Percentiles rank a stretch among this genome's conserved stretches.
phyloP scores from a whole-genome alignment of 2,329 filamentous ascomycete genomes.

The Neocucurbitaria cava region DNA sequence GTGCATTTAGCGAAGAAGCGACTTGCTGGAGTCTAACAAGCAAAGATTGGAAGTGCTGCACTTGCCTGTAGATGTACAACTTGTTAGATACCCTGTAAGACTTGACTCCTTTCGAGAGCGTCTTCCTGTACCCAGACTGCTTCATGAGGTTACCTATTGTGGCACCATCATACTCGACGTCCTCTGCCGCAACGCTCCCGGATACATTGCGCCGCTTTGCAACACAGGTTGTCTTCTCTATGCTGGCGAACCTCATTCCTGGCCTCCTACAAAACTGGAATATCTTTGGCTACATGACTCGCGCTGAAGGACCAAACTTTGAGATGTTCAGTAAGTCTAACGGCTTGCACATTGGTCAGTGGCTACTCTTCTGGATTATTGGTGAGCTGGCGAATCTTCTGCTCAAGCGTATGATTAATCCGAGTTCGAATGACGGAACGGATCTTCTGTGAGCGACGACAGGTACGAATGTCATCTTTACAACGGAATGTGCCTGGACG shows the following conservation, averaged over 20 bases:
- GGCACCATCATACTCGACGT: constrained; percentile 9
- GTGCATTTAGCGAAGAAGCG: constrained; percentile 30
- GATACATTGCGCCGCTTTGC: constrained; percentile 1
- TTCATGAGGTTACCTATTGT: not conserved
- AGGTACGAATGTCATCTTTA: constrained; percentile 3
- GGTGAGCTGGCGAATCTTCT: constrained; percentile 1
- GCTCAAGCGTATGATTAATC: constrained; percentile 5
- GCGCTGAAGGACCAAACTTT: not conserved
- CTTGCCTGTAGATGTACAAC: not conserved
- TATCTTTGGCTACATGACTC: constrained; percentile 4
- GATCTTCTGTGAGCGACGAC: constrained; percentile 4
- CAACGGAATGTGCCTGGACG: constrained; percentile 1
- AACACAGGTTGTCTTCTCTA: constrained; percentile 4
- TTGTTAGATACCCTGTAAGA: not conserved
- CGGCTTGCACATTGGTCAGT: constrained; percentile 4
- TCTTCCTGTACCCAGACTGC: no score
- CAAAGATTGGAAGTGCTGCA: not conserved
- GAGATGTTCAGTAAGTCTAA: not conserved
- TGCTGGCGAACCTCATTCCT: constrained; percentile 4
- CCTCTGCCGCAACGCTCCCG: constrained; percentile 8
- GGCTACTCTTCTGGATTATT: constrained; percentile 6
- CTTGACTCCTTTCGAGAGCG: no score
- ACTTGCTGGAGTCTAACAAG: constrained; percentile 15
- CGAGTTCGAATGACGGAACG: constrained; percentile 2
- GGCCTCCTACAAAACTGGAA: constrained; percentile 3